Evolutionary conservation across 163 green algal genomes (phyloP), one percentile per base, ranked within the genome.

Genomic region (Chloromonas sp.): DNA sequence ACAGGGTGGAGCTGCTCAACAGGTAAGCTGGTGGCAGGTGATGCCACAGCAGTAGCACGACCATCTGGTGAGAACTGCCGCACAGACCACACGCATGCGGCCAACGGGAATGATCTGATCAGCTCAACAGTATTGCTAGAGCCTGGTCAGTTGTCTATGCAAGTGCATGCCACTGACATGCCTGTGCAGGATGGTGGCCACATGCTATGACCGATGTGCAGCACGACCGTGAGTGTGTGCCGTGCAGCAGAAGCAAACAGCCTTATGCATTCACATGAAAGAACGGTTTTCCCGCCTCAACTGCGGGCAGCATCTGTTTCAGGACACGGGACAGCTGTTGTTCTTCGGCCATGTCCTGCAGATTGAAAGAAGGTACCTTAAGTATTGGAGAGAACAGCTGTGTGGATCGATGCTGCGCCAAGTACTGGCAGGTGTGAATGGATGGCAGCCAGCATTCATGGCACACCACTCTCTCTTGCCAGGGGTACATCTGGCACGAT

Each of bases 331-430:
- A 1, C 8, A 66, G 78, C 71, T 79, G 71, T 79, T 14, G 71
- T 79, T 11, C 13, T 58, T 57, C 85, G 36, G 36, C 36, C 36
- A 36, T 36, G 36, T 36, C 36, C 36, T 36, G 78, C 91, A 98
- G 95, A 77, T 97, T 97, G 89, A 99, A 98, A 88, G 97, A 99
- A 5, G 94, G 92, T 1, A 92, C 97, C 1, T 89, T 99, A 0
- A 98, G 94, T 89, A 94, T 99, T 2, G 96, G 96, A 13, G 96
- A 99, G 88, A 99, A 95, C 89, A 96, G 91, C 89, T 99, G 97
- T 86, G 89, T 99, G 2, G 97, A 99, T 87, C 89, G 97, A 36
- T 99, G 97, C 82, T 91, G 92, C 14, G 91, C 93, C 13, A 99
- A 99, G 89, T 99, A 99, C 88, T 99, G 96, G 96, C 96, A 98